Evolutionary conservation across 1,284 basidiomycete genomes (phyloP), one percentile per base, ranked within the genome.

Genomic region (Ustilago trichophora): DNA sequence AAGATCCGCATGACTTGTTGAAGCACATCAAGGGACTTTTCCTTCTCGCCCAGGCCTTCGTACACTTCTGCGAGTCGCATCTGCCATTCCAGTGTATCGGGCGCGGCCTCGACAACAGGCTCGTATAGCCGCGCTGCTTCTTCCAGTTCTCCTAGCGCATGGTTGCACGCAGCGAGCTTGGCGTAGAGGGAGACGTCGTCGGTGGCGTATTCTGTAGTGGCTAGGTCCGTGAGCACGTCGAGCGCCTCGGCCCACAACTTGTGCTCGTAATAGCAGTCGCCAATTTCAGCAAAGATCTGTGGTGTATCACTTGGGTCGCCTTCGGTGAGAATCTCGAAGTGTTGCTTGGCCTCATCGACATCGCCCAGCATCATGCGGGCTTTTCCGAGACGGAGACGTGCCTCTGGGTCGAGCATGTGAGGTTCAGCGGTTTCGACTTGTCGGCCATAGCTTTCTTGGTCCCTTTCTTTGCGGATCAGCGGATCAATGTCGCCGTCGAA

Each of bases 351-450:
- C 79, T 95, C 92, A 1, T 89, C 88, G 11, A 87, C 80, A 54
- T 95, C 88, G 0, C 90, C 90, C 81, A 91, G 85, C 78, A 89
- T 90, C 27, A 97, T 87, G 46, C 95, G 85, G 1, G 91, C 88
- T 21, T 96, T 85, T 0, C 91, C 93, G 2, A 98, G 83, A n/a
- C 93, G 85, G 78, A 93, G 89, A 41, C 94, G 84, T 3, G 94
- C 86, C 66, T 92, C 91, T 5, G 90, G 85, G 67, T 95, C 91
- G 38, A 98, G 83, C 4, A 84, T 84, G 77, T 88, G 89, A 40
- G 85, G 85, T 0, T 65, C 74, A 8, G 77, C 80, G 7, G 75
- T 76, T 50, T 81, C 80, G 15, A 82, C 79, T 47, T 74, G 72
- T 10, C 70, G 65, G 40, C 78, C 65, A 18, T 76, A 72, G 16